Conservation (phyloP, 2,329 filamentous ascomycete species). For the Pyrenochaeta sp. region DNA sequence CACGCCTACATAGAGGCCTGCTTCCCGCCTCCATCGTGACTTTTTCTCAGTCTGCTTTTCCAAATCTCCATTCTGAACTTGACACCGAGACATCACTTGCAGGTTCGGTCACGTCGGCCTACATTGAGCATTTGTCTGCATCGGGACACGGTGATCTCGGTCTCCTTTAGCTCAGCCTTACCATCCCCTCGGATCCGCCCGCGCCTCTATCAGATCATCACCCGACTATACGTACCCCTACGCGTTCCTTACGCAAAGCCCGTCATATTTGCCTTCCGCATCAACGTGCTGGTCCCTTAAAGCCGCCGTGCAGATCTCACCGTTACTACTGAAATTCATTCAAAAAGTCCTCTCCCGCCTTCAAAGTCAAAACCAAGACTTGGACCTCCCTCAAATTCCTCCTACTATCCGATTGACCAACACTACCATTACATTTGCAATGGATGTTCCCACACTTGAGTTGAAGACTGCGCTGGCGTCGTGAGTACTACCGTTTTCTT, state of each 20-base stretch:
- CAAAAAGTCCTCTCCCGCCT: constrained; percentile 14
- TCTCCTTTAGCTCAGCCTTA: constrained; percentile 24
- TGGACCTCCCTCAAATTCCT: neutral
- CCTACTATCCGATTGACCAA: constrained; percentile 17
- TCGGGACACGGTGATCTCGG: constrained; percentile 13
- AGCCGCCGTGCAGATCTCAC: constrained; percentile 15
- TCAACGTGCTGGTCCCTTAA: constrained; percentile 15
- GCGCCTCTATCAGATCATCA: constrained; percentile 13
- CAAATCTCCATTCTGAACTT: constrained; percentile 3
- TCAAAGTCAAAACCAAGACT: neutral
- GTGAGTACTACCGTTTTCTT: constrained; percentile 44
- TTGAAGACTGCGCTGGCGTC: constrained; percentile 57
- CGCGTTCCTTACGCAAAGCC: constrained; percentile 19
- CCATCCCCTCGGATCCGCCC: constrained; percentile 19
- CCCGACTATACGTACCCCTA: constrained; percentile 24
- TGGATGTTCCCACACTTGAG: constrained; percentile 53
- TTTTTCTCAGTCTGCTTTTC: constrained; percentile 5
- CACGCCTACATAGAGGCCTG: constrained; percentile 34
- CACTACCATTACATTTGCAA: constrained; percentile 22
- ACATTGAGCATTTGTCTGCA: constrained; percentile 1
- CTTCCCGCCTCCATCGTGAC: constrained; percentile 20
- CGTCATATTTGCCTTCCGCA: constrained; percentile 11
- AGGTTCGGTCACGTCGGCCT: constrained; percentile 3
- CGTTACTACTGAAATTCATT: constrained; percentile 14
- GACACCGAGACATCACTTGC: neutral